These are phyloP conservation scores for Phlebiopsis flavidoalba DNA, from an alignment of 768 basidiomycete genomes.

Conservation along the genomic window DNA sequence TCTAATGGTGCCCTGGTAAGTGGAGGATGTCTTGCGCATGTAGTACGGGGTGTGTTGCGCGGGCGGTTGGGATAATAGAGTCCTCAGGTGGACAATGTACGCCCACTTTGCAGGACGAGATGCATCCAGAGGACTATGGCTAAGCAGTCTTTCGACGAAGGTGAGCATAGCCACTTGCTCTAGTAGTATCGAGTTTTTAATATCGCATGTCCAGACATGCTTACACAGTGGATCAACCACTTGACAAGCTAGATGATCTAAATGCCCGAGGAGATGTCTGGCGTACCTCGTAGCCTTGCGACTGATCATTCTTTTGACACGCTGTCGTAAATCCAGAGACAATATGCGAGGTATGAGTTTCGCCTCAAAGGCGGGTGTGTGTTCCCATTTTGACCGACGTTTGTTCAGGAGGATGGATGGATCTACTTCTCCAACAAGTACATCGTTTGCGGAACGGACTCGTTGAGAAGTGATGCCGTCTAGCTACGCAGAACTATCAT, in stretches of 20 bases:
- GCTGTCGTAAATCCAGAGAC: slow-evolving; percentile 46
- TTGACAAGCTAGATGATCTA: slow-evolving; percentile 82
- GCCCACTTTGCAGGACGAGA: slow-evolving; percentile 97
- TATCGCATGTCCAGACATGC: slow-evolving; percentile 58
- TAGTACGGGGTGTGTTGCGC: not conserved
- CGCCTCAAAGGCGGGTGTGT: too few species aligned
- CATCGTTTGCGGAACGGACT: slow-evolving; percentile 84
- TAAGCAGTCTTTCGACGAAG: slow-evolving; percentile 92
- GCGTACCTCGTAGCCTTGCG: slow-evolving; percentile 27
- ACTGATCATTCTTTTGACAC: not conserved
- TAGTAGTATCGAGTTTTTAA: not conserved
- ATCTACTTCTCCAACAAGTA: slow-evolving; percentile 93
- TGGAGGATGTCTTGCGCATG: slow-evolving; percentile 2
- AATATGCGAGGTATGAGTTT: slow-evolving; percentile 77
- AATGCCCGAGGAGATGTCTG: slow-evolving; percentile 82
- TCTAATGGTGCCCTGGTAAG: slow-evolving; percentile 95
- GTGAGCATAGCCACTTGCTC: slow-evolving; percentile 36
- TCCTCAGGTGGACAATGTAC: slow-evolving; percentile 86
- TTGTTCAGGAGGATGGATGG: slow-evolving; percentile 82
- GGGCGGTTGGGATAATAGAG: not conserved
- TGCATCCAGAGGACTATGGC: slow-evolving; percentile 96
- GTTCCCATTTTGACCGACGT: not conserved
- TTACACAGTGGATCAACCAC: slow-evolving; percentile 79
- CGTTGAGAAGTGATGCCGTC: slow-evolving; percentile 65
- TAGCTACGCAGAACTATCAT: not conserved